Conservation (phyloP, 2,329 filamentous ascomycete genomes). For the Xylaria digitata region DNA sequence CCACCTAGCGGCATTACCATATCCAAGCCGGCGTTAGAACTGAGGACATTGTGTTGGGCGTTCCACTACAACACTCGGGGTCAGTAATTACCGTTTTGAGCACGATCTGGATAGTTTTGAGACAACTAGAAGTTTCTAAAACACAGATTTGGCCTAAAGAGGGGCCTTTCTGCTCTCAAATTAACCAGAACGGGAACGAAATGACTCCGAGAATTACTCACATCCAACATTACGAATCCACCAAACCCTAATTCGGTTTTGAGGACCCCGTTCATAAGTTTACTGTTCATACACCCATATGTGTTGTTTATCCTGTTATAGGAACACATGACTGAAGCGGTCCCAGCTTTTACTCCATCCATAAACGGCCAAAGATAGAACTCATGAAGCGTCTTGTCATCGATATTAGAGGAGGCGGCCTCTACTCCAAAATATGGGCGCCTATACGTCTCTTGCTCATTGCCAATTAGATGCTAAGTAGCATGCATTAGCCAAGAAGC, state of each 20-base stretch:
- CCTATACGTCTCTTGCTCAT: slow-evolving; percentile 69
- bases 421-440: slow-evolving; percentile 58
- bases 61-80: no score
- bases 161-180: no score
- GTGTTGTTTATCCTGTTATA: slow-evolving; percentile 79
- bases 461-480: slow-evolving; percentile 66
- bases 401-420: slow-evolving; percentile 70
- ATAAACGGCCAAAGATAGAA: slow-evolving; percentile 75
- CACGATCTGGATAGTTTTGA: no score
- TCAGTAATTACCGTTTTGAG: no score
- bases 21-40: slow-evolving; percentile 70
- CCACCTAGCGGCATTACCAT: slow-evolving; percentile 74
- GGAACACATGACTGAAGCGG: slow-evolving; percentile 72
- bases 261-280: slow-evolving; percentile 74
- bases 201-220: no score
- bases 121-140: no score
- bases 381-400: slow-evolving; percentile 74
- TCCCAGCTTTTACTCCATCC: slow-evolving; percentile 68
- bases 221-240: slow-evolving; percentile 74
- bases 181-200: no score
- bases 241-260: slow-evolving; percentile 73
- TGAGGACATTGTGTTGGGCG: slow-evolving; percentile 69
- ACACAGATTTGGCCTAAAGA: no score
- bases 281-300: slow-evolving; percentile 79
- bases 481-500: slow-evolving; percentile 40